Evolutionary conservation across 371 early-diverging fungal species (phyloP), one percentile per base, ranked within the genome.

Genomic region (Rhizopus arrhizus): DNA sequence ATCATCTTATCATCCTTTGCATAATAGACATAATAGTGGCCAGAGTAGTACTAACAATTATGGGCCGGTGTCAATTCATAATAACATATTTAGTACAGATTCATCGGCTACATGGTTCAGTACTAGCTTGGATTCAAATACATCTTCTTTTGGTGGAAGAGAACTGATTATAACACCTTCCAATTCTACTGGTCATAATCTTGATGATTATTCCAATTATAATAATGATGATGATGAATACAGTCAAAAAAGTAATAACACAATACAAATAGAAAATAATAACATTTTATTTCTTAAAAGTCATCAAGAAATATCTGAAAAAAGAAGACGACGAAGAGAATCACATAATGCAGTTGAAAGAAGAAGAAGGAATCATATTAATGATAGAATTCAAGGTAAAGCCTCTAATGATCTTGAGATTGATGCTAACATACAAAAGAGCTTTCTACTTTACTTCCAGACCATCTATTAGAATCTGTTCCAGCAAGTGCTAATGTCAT

Each of bases 321-420:
- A 78, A 48, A 74, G 77, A 64, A 68, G 78, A 53, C 55, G 78
- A 62, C 61, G 81, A 51, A 66, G 81, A 9, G 81, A 81, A 56
- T 78, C 77, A 11, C 81, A 81, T 49, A 81, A 81, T 65, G 78
- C 81, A 11, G 95, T 98, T n/a, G 98, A 98, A 69, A 83, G 97
- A 65, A 87, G 97, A 46, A 83, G 98, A 53, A 84, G 98, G 49
- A 97, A 98, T 69, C 94, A 96, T 76, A 98, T 98, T 70, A 98
- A 98, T 70, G 98, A 97, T 73, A 92, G 93, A 68, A 98, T 98
- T 56, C 92, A 95, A 62, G 79, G 79, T 78, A 66, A 53, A 32
- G 22, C 22, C 22, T 22, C 22, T 22, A 22, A 22, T 22, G 2
- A 22, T 22, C 22, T 22, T 22, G 22, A 2, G 22, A 22, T 22